These are phyloP conservation scores for Aspergillus tanneri DNA, from an alignment of 2,329 filamentous ascomycete species.

Conservation along the genomic window DNA sequence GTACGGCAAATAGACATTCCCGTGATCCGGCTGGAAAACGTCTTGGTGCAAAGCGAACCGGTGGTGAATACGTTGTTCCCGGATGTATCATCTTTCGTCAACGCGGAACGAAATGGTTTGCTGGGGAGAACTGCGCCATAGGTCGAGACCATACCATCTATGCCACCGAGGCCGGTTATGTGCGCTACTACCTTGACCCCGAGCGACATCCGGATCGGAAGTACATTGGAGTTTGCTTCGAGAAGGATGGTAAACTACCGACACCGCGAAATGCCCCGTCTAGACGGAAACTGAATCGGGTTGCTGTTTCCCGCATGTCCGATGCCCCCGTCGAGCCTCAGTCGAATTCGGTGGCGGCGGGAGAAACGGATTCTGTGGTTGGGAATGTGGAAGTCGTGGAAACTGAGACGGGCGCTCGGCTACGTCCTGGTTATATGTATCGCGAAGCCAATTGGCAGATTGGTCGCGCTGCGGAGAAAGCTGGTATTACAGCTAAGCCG, in stretches of 20 bases:
- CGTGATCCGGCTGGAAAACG: conserved; percentile 77
- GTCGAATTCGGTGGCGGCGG: conserved; percentile 27
- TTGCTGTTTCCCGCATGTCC: conserved; percentile 47
- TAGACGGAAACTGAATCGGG: conserved; percentile 73
- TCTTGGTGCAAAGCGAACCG: conserved; percentile 88
- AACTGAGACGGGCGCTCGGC: conserved; percentile 30
- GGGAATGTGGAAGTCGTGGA: conserved; percentile 24
- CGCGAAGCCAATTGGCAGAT: conserved; percentile 68
- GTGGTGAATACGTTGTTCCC: conserved; percentile 88
- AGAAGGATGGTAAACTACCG: conserved; percentile 77
- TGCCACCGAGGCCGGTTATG: conserved; percentile 79
- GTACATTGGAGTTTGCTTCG: conserved; percentile 91
- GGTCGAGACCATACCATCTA: conserved; percentile 96
- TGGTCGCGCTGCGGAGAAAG: conserved; percentile 61
- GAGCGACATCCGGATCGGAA: conserved; percentile 77
- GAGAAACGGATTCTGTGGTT: conserved; percentile 26
- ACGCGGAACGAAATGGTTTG: conserved; percentile 89
- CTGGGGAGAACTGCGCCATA: conserved; percentile 92
- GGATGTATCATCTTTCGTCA: conserved; percentile 99
- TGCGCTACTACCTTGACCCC: conserved; percentile 95
- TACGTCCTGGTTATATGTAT: conserved; percentile 62
- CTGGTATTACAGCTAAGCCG: conserved; percentile 55
- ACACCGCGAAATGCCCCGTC: conserved; percentile 71
- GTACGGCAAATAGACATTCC: conserved; percentile 64
- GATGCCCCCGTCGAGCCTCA: conserved; percentile 23